Percentiles rank a stretch among this genome's conserved stretches.
These are phyloP conservation scores for Medicago lupulina DNA, from an alignment of 306 rosid genomes.

Conservation along the genomic window DNA sequence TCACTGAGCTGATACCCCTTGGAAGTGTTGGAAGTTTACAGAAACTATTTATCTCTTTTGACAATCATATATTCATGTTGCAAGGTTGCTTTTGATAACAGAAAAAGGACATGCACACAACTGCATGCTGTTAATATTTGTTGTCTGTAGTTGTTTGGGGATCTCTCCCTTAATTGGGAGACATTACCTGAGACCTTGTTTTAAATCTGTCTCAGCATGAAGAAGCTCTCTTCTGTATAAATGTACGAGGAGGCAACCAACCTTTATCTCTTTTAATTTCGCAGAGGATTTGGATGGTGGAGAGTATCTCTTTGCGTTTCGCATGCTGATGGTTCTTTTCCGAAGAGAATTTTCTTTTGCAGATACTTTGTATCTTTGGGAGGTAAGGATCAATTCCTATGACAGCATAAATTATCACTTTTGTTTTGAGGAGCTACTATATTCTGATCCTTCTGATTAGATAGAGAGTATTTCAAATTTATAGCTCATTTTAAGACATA, in stretches of 20 bases:
- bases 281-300: slow-evolving; percentile 97
- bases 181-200: slow-evolving; percentile 24
- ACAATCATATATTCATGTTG: background rate
- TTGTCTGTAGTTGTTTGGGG: background rate
- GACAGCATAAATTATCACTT: slow-evolving; percentile 22
- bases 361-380: slow-evolving; percentile 94
- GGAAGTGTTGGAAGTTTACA: background rate
- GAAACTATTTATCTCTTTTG: slow-evolving; percentile 19
- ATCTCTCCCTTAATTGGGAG: slow-evolving; percentile 15
- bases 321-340: slow-evolving; percentile 98
- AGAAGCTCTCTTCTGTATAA: slow-evolving; percentile 26
- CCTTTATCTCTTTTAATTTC: slow-evolving; percentile 44
- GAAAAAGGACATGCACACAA: background rate
- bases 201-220: background rate
- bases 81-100: slow-evolving; percentile 13
- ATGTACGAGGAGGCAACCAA: slow-evolving; percentile 22
- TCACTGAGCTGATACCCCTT: too few species aligned
- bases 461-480: slow-evolving; percentile 41
- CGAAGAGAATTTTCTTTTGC: slow-evolving; percentile 95
- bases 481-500: slow-evolving; percentile 61
- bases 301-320: slow-evolving; percentile 93
- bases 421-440: slow-evolving; percentile 31
- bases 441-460: slow-evolving; percentile 31
- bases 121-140: slow-evolving; percentile 10
- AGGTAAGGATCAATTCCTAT: slow-evolving; percentile 62